Evolutionary conservation across 805 yeast species (phyloP).

Genomic region (Komagataella ulmi): DNA sequence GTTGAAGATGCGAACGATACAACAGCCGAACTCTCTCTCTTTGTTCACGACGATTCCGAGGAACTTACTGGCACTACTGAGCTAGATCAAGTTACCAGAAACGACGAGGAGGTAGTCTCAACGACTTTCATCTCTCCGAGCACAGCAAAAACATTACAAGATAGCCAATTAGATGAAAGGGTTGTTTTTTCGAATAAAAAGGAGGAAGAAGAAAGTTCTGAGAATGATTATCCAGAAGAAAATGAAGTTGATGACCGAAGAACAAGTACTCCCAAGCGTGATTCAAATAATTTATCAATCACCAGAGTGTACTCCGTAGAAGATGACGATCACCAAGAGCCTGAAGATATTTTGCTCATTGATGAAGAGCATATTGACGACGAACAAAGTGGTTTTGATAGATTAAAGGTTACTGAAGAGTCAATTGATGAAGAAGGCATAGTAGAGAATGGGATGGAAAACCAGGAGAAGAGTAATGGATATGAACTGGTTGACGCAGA

Average conservation of each 20-base stretch:
- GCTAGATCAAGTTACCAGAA: not conserved
- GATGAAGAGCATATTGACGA: not conserved
- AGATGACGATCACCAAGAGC: constrained; percentile 1
- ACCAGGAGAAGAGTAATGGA: constrained; percentile 1
- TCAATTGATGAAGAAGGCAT: not conserved
- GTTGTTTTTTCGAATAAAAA: not conserved
- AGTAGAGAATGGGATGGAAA: not conserved
- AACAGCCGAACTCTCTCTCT: not conserved
- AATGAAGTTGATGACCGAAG: not conserved
- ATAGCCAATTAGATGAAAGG: not conserved
- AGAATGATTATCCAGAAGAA: not conserved
- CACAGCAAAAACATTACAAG: not conserved
- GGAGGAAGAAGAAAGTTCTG: constrained; percentile 5
- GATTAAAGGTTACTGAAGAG: not conserved
- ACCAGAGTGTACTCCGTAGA: not conserved
- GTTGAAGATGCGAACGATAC: not conserved
- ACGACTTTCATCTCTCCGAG: not conserved
- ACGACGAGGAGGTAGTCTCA: not conserved
- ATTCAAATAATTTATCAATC: not conserved
- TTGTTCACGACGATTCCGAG: not conserved
- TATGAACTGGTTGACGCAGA: constrained; percentile 1
- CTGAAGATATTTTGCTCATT: constrained; percentile 1
- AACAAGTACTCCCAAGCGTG: not conserved
- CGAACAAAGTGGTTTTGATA: constrained; percentile 2
- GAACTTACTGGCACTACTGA: not conserved